Evolutionary conservation across 2,329 filamentous ascomycete species (phyloP), one percentile per base, ranked within the genome.

Genomic region (Venturia oleaginea): DNA sequence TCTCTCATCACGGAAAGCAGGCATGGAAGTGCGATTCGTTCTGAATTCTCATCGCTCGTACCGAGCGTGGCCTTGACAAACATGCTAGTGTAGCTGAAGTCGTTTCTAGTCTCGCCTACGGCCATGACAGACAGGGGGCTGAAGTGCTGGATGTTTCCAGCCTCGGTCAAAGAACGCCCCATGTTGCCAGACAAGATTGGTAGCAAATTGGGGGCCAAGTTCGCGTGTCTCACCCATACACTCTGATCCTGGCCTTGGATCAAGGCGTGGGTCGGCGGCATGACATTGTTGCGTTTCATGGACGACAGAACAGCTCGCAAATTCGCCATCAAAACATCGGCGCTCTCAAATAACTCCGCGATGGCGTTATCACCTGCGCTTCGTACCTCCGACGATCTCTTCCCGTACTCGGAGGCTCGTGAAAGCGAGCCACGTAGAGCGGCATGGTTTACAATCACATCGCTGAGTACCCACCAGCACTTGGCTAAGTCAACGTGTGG

Each of bases 401-500:
- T 68, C 2, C 43, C 59, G 34, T 24, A 65, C 24, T 42, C 40
- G 22, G 46, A 22, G 15, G 34, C 51, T 22, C 24, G 22, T 42
- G n/a, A 40, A 15, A 24, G 65, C 13, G 22, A 48, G 15, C 38
- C 40, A 27, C 27, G 63, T 37, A 66, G 34, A 1, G 30, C n/a
- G 7, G 74, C 72, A 64, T 77, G 75, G 22, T 69, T 72, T 1
- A 69, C 70, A 7, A 81, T 67, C 17, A 79, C 72, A 64, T 80
- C 76, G 5, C 72, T 73, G 6, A 80, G 65, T n/a, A 96, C 84
- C 92, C 92, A 97, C 73, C 90, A 88, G 0, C 87, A 83, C 74
- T 96, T 97, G 30, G 90, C 87, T 61, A 97, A 79, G 74, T 96
- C 91, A 1, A 93, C 83, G 70, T 95, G 92, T 1, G 91, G 88